A percentile compares a stretch with the other conserved stretches of the same genome.
Conservation (phyloP, 2,329 filamentous ascomycete species). For the Magnaporthiopsis incrustans region DNA sequence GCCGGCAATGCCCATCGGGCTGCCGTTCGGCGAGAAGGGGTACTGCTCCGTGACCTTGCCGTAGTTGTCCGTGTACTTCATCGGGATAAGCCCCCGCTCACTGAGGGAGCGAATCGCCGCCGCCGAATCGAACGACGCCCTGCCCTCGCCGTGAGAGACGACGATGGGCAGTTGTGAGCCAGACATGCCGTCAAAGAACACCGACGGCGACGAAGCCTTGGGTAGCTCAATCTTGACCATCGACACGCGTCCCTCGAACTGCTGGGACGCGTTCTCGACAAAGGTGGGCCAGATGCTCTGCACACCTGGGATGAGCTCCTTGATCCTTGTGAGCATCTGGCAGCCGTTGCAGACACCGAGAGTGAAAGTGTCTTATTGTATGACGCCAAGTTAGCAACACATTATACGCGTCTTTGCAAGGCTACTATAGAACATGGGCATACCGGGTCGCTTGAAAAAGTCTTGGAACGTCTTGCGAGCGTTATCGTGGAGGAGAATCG, state of each 20-base stretch:
- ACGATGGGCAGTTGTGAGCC: constrained; percentile 76
- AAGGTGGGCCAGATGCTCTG: constrained; percentile 71
- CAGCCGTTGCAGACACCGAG: constrained; percentile 97
- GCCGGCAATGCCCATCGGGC: constrained; percentile 71
- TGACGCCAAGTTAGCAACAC: not conserved
- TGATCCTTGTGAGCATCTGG: constrained; percentile 82
- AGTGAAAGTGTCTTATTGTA: constrained; percentile 65
- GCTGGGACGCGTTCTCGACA: constrained; percentile 73
- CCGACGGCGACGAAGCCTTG: constrained; percentile 53
- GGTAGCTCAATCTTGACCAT: constrained; percentile 65
- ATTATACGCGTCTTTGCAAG: not conserved
- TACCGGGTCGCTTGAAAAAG: constrained; percentile 68
- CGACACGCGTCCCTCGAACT: constrained; percentile 81
- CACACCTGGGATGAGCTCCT: constrained; percentile 79
- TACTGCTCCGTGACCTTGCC: constrained; percentile 70
- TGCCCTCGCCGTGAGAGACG: constrained; percentile 85
- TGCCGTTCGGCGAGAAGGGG: constrained; percentile 83
- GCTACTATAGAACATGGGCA: not conserved
- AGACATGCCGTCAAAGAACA: constrained; percentile 86
- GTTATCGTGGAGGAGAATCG: constrained; percentile 76
- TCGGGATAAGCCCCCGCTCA: constrained; percentile 60
- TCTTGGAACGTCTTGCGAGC: constrained; percentile 66
- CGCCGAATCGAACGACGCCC: constrained; percentile 58
- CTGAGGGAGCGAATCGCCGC: constrained; percentile 47
- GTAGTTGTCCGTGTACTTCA: constrained; percentile 82